Conservation (phyloP, 345 rosid genomes). For the Ceriops tagal region DNA sequence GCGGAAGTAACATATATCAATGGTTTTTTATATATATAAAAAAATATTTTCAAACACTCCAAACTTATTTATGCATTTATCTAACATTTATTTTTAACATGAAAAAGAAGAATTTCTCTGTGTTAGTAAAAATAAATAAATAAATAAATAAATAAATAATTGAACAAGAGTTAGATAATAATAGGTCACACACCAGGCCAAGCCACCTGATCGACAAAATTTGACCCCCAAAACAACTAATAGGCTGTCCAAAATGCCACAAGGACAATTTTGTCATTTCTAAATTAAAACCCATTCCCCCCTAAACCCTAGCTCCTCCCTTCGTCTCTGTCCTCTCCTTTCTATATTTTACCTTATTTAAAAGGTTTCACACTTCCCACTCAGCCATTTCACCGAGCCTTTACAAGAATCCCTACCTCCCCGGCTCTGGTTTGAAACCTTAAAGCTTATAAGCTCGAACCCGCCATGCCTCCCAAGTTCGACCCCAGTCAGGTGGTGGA, state of each 20-base stretch:
- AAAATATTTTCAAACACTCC: too few species aligned
- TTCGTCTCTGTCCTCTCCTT: neutral
- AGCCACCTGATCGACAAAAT: too few species aligned
- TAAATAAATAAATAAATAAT: too few species aligned
- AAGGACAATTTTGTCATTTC: neutral
- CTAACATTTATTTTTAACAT: too few species aligned
- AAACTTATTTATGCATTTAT: too few species aligned
- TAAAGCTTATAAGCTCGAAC: neutral
- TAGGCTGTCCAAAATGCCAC: neutral
- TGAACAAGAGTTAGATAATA: too few species aligned
- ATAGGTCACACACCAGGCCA: too few species aligned
- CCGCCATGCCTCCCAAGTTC: neutral
- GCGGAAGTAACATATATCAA: too few species aligned
- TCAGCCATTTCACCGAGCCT: neutral
- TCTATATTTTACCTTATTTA: neutral
- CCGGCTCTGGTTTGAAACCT: neutral
- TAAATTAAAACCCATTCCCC: neutral
- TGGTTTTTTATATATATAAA: too few species aligned
- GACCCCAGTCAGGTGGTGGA: conserved; percentile 8
- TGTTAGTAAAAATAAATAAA: too few species aligned
- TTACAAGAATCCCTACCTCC: too few species aligned
- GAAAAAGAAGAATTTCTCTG: too few species aligned
- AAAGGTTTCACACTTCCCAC: neutral
- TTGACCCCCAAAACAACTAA: neutral
- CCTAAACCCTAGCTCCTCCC: neutral